Conservation (phyloP, 495 filamentous ascomycete species). For the Penicillium odoratum region DNA sequence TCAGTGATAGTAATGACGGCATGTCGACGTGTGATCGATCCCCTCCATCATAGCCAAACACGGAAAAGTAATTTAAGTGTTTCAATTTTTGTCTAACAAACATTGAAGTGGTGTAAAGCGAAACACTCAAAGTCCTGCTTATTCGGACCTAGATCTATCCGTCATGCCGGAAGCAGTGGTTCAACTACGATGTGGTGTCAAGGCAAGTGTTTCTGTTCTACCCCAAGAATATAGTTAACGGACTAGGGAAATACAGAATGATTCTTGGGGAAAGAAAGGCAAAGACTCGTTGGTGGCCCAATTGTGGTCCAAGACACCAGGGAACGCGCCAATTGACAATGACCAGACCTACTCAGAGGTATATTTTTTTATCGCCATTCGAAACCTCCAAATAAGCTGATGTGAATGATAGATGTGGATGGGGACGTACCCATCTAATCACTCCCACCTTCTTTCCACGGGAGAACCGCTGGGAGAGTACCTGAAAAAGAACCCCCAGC, state of each 20-base stretch:
- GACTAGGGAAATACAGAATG: conserved; percentile 32
- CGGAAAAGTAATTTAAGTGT: neutral
- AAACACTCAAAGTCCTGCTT: neutral
- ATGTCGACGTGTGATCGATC: neutral
- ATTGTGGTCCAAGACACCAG: conserved; percentile 46
- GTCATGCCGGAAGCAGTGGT: conserved; percentile 39
- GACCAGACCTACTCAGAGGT: conserved; percentile 50
- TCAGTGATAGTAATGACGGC: neutral
- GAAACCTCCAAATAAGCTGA: neutral
- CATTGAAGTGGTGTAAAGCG: neutral
- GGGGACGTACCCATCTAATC: conserved; percentile 74
- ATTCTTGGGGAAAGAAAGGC: conserved; percentile 51
- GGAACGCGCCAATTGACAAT: conserved; percentile 36
- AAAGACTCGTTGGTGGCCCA: conserved; percentile 42
- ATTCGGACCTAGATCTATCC: neutral
- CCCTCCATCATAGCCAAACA: neutral
- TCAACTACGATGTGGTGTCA: conserved; percentile 44
- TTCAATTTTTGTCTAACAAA: neutral
- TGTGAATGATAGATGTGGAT: conserved; percentile 64
- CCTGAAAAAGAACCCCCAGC: conserved; percentile 61
- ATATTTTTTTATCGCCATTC: neutral
- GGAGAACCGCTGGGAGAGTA: conserved; percentile 66
- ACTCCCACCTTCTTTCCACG: conserved; percentile 59
- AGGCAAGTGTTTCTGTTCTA: conserved; percentile 24
- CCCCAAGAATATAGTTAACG: neutral